Evolutionary conservation across 1,284 basidiomycete species (phyloP).

Genomic region (Puccinia brachypodii): DNA sequence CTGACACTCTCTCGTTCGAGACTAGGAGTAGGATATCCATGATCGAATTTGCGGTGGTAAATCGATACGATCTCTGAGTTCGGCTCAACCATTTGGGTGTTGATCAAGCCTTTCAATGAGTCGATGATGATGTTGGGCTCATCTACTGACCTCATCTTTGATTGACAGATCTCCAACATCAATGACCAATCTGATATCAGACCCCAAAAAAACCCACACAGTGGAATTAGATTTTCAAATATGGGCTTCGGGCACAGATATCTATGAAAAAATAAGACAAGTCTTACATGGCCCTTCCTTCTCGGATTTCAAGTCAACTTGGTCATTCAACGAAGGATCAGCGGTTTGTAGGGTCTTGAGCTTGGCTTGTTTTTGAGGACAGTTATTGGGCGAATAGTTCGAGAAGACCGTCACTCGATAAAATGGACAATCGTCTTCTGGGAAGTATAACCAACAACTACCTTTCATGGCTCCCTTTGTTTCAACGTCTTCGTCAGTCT

Average conservation of each 20-base stretch:
- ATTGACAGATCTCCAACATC: constrained; percentile 63
- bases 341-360: constrained; percentile 61
- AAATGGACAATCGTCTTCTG: constrained; percentile 62
- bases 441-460: constrained; percentile 60
- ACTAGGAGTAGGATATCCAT: constrained; percentile 52
- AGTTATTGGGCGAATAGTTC: constrained; percentile 63
- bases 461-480: constrained; percentile 53
- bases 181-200: constrained; percentile 55
- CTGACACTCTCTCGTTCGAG: constrained; percentile 35
- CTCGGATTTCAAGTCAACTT: constrained; percentile 57
- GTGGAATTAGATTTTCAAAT: neutral
- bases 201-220: neutral
- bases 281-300: constrained; percentile 61
- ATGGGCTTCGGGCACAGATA: neutral
- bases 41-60: constrained; percentile 61
- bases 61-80: constrained; percentile 62
- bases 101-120: constrained; percentile 61
- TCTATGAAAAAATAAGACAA: constrained; percentile 51
- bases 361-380: constrained; percentile 58
- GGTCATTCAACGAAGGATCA: constrained; percentile 58
- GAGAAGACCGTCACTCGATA: constrained; percentile 64
- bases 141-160: constrained; percentile 61
- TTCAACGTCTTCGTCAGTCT: neutral
- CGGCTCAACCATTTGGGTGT: constrained; percentile 60
- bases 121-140: constrained; percentile 60